These are phyloP conservation scores for Xylaria longipes DNA, from an alignment of 495 filamentous ascomycete species.

Conservation along the genomic window DNA sequence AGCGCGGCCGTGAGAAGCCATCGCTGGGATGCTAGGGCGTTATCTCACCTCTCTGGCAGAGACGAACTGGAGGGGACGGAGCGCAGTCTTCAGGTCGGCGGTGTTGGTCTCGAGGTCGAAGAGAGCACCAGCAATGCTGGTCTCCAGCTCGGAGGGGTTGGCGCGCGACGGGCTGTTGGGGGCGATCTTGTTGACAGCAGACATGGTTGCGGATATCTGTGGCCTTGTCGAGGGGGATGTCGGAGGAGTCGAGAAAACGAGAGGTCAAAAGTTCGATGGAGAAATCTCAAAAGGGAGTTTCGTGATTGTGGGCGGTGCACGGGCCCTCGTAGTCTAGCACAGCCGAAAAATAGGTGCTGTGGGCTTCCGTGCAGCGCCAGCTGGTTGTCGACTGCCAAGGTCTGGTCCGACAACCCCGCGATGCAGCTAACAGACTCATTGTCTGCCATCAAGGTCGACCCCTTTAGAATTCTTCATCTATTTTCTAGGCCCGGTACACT, in stretches of 20 bases:
- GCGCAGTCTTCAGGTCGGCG: slow-evolving; percentile 88
- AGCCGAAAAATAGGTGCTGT: slow-evolving; percentile 16
- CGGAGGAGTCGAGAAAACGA: slow-evolving; percentile 17
- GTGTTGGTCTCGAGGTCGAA: slow-evolving; percentile 98
- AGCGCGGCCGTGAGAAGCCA: slow-evolving; percentile 38
- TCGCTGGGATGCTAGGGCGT: slow-evolving; percentile 26
- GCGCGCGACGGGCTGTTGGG: slow-evolving; percentile 91
- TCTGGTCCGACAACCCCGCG: not conserved
- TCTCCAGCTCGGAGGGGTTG: slow-evolving; percentile 94
- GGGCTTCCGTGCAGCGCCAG: not conserved
- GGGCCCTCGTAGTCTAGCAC: slow-evolving; percentile 9
- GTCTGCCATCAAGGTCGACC: too few species aligned
- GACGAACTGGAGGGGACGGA: slow-evolving; percentile 96
- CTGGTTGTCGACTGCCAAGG: not conserved
- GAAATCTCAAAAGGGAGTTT: slow-evolving; percentile 31
- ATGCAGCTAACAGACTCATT: too few species aligned
- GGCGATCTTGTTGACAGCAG: slow-evolving; percentile 97
- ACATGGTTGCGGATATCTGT: slow-evolving; percentile 53
- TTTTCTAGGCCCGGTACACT: not conserved
- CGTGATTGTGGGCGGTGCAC: slow-evolving; percentile 28
- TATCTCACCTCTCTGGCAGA: slow-evolving; percentile 96
- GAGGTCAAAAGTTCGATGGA: slow-evolving; percentile 13
- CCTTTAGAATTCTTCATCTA: not conserved
- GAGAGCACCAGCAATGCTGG: slow-evolving; percentile 89
- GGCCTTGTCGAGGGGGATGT: slow-evolving; percentile 28